A percentile compares a stretch with the other conserved stretches of the same genome.
These are phyloP conservation scores for Endoconidiophora polonica DNA, from an alignment of 2,329 filamentous ascomycete genomes.

Conservation along the genomic window DNA sequence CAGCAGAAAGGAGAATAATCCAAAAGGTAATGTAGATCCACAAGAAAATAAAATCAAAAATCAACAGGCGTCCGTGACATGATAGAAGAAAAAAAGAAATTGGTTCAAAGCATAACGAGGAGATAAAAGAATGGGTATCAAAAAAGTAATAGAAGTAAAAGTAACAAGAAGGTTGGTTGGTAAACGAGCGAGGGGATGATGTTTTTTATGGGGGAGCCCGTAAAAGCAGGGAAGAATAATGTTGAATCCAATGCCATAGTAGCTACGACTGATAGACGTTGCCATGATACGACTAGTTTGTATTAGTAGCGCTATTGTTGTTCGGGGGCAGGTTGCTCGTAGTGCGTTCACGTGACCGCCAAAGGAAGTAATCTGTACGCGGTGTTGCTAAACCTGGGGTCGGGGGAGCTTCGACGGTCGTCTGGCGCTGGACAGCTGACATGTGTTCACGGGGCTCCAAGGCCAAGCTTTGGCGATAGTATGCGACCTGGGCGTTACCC, in stretches of 20 bases:
- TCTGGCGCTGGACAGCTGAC: conserved; percentile 20
- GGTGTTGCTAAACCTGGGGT: conserved; percentile 17
- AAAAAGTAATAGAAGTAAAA: conserved; percentile 14
- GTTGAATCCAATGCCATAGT: not conserved
- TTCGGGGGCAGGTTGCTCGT: conserved; percentile 10
- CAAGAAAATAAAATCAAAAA: conserved; percentile 2
- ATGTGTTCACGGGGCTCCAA: conserved; percentile 56
- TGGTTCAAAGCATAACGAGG: conserved; percentile 13
- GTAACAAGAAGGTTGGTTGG: not conserved
- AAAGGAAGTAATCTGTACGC: conserved; percentile 28
- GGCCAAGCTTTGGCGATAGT: conserved; percentile 69
- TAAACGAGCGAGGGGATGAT: not conserved
- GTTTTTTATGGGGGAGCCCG: not conserved
- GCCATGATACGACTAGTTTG: not conserved
- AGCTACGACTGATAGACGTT: not conserved
- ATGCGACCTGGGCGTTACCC: conserved; percentile 40
- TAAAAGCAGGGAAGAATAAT: not conserved
- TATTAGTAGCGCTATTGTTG: not conserved
- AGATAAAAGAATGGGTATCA: conserved; percentile 13
- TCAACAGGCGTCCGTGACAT: not conserved
- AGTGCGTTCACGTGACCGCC: conserved; percentile 33
- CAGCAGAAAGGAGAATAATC: too few relatives aligned
- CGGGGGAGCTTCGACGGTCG: conserved; percentile 14
- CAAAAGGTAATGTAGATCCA: not conserved
- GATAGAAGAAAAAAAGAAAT: not conserved